Conservation (phyloP, 139 green algal species). For the Monoraphidium neglectum region DNA sequence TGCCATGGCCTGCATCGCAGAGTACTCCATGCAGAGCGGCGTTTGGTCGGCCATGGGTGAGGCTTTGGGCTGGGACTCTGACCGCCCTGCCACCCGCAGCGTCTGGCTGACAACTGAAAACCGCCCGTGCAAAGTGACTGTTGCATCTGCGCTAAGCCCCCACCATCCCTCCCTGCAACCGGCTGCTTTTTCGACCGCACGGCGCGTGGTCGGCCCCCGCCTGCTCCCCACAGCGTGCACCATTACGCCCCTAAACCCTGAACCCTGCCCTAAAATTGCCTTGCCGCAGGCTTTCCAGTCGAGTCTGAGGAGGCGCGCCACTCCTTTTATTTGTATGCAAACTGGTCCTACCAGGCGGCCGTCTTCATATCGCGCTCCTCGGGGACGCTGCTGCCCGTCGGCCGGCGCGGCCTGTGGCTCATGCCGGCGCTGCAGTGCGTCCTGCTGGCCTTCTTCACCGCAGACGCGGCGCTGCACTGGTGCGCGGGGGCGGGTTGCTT, state of each 20-base stretch:
- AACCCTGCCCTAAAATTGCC: no score
- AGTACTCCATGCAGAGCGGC: conserved; percentile 71
- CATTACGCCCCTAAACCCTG: background rate
- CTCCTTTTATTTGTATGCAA: conserved; percentile 51
- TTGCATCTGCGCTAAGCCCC: no score
- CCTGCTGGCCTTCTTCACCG: conserved; percentile 61
- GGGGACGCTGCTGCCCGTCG: conserved; percentile 57
- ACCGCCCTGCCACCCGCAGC: no score
- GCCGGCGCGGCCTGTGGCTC: conserved; percentile 44
- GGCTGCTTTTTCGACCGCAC: no score
- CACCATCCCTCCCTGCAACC: background rate
- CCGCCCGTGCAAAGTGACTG: no score
- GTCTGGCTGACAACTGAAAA: no score
- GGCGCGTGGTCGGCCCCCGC: no score
- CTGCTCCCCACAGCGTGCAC: no score
- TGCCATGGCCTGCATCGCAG: no score
- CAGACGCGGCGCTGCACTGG: conserved; percentile 37
- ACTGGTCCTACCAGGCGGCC: conserved; percentile 60
- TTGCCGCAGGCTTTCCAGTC: conserved; percentile 54
- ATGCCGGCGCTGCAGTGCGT: conserved; percentile 60
- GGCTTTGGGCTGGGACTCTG: background rate
- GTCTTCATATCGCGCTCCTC: conserved; percentile 66
- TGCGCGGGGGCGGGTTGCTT: background rate
- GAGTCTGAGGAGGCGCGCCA: conserved; percentile 33
- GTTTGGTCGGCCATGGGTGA: conserved; percentile 61